Conservation (phyloP, 768 basidiomycete genomes). For the Calocera viscosa region DNA sequence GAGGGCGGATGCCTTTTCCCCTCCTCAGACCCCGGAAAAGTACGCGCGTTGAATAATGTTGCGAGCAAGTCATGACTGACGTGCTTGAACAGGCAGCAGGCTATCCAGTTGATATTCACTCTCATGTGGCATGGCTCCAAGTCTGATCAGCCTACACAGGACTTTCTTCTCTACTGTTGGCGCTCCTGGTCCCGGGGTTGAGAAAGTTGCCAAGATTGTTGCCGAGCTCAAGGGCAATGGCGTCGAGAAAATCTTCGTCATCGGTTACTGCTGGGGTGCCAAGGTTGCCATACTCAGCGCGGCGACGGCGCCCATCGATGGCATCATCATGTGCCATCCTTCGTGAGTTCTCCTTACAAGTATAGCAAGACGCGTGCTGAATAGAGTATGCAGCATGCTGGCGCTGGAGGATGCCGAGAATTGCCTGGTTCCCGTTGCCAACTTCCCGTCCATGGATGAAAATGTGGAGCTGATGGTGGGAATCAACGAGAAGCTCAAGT, state of each 20-base stretch:
- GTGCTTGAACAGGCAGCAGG: not conserved
- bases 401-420: constrained; percentile 39
- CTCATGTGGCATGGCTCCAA: not conserved
- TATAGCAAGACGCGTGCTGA: not conserved
- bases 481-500: constrained; percentile 5
- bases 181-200: not conserved
- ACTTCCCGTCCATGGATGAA: constrained; percentile 50
- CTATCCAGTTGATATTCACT: not conserved
- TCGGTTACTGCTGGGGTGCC: constrained; percentile 26
- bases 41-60: not conserved
- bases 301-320: constrained; percentile 31
- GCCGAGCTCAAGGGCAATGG: constrained; percentile 1
- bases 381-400: constrained; percentile 33
- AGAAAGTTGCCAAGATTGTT: not conserved
- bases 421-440: constrained; percentile 40
- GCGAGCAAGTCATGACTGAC: not conserved
- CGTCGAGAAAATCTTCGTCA: not conserved
- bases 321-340: constrained; percentile 44
- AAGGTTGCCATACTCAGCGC: constrained; percentile 22
- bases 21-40: not conserved
- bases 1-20: not conserved
- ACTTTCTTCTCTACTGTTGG: not conserved
- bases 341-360: constrained; percentile 30
- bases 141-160: not conserved
- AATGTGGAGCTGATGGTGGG: constrained; percentile 26